Conservation (phyloP, 345 rosid species). For the Excoecaria agallocha region DNA sequence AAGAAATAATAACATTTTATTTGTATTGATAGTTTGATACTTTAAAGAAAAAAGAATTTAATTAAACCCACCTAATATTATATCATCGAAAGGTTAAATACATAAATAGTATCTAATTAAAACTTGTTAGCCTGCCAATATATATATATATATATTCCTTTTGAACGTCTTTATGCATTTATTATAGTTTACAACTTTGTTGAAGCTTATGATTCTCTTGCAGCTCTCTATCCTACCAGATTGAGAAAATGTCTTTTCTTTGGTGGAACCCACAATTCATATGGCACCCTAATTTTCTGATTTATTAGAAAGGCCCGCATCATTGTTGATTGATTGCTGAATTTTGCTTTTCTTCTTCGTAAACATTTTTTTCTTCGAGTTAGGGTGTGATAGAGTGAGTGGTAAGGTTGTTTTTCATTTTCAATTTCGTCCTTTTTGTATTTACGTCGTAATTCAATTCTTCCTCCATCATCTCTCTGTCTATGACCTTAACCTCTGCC, state of each 20-base stretch:
- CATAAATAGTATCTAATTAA: too few species aligned
- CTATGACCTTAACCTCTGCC: not conserved
- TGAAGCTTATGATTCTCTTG: conserved; percentile 32
- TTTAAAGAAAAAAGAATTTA: too few species aligned
- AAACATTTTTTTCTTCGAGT: conserved; percentile 16
- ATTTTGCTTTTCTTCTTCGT: conserved; percentile 20
- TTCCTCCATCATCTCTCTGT: not conserved
- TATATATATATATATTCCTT: not conserved
- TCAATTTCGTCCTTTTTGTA: conserved; percentile 7
- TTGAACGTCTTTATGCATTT: conserved; percentile 32
- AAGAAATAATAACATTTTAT: too few species aligned
- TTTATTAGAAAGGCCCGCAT: conserved; percentile 33
- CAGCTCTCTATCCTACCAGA: conserved; percentile 15
- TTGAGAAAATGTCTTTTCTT: conserved; percentile 35
- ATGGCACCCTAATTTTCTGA: conserved; percentile 32
- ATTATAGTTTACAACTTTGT: conserved; percentile 27
- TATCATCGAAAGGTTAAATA: too few species aligned
- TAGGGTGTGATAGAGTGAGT: conserved; percentile 2
- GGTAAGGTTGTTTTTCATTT: conserved; percentile 25
- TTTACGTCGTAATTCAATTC: conserved; percentile 13
- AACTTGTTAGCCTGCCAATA: too few species aligned
- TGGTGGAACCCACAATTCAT: conserved; percentile 42
- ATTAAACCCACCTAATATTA: too few species aligned
- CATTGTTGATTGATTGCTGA: conserved; percentile 24
- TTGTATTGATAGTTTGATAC: too few species aligned